Base-by-base conservation (phyloP, 805 yeast species). In the Candida sithepensis region DNA sequence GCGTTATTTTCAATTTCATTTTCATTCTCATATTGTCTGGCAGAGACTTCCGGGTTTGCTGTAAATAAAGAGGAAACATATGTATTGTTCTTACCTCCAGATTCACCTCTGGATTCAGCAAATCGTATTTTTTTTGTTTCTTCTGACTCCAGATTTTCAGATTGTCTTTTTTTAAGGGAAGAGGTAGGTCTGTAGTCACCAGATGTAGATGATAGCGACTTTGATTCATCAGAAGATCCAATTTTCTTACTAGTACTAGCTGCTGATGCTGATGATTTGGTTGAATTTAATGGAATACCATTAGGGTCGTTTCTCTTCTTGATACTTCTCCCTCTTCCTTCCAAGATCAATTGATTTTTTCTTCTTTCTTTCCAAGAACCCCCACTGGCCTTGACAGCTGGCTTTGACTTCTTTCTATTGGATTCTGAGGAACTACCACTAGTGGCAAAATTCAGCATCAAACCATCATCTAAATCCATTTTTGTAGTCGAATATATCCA, bases 61-160 rank as follows among this genome's bases (percentile, higher is more conserved):
- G 91, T 78, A 72, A 92, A 92, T 44, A 92, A 69, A 1, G 97
- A 92, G 0, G 97, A 88, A 2, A 92, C 89, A 56, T 83, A 82
- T 8, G 92, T 81, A 53, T 78, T 76, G 52, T 77, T 72, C 48
- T 71, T 73, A 3, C 84, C 84, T 6, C 81, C 82, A 44, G 61
- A 60, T 53, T 73, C 77, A 5, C 84, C 84, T 44, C 73, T 69
- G 8, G 74, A 65, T 59, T 78, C 83, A 3, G 71, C 53, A 51
- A 71, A 70, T 51, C 65, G 50, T 65, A 66, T 51, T 71, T 72
- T 49, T 32, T 48, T 43, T 36, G 47, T 32, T 13, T 44, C 39
- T 24, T 42, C 49, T 10, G 49, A 32, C 8, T 62, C 51, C 3
- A 65, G 62, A 10, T 54, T 57, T 56, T 38, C 52, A 55, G 41